Evolutionary conservation across 164 flowering plant genomes (phyloP), one percentile per base, ranked within the genome.

Genomic region (Piper betle): DNA sequence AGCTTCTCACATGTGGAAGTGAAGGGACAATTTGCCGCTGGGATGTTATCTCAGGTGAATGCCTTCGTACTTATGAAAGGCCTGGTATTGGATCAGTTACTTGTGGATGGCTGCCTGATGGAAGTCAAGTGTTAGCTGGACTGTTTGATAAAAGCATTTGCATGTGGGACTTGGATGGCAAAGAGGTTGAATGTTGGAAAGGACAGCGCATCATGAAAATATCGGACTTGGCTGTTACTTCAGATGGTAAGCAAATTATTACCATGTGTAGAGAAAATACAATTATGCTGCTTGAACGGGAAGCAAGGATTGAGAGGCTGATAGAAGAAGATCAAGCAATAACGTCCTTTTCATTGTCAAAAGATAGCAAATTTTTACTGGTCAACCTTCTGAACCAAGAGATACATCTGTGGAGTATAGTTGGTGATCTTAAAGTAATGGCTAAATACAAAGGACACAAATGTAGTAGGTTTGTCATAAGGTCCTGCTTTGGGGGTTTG

Each of bases 101-200:
- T 16, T 91, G 97, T 64, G 92, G 80, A 50, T 91, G 97, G 97
- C 79, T 75, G 64, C 91, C 90, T 17, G 87, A 86, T 70, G 88
- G 94, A 5, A 80, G 72, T 53, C 62, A 66, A 10, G 56, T 91
- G 33, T 73, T 80, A 60, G 68, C 81, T 57, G 96, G 96, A 43
- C 64, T 80, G 63, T 79, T 71, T 52, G 97, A 91, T 65, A 81
- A 77, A 80, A 88, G 89, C 81, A 81, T 91, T 65, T 77, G 80
- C 75, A 72, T 85, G 83, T 91, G 96, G 95, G 92, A 85, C 58
- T 69, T 88, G 67, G 85, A 84, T 64, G 98, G 98, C 55, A 84
- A 71, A 57, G 95, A 85, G 78, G 17, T 82, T 55, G 85, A 91
- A 57, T 82, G 81, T 59, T 88, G 82, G 88, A 80, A 78, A 69